Conservation (phyloP, 176 grass and related monocot species). For the Chloris gayana region DNA sequence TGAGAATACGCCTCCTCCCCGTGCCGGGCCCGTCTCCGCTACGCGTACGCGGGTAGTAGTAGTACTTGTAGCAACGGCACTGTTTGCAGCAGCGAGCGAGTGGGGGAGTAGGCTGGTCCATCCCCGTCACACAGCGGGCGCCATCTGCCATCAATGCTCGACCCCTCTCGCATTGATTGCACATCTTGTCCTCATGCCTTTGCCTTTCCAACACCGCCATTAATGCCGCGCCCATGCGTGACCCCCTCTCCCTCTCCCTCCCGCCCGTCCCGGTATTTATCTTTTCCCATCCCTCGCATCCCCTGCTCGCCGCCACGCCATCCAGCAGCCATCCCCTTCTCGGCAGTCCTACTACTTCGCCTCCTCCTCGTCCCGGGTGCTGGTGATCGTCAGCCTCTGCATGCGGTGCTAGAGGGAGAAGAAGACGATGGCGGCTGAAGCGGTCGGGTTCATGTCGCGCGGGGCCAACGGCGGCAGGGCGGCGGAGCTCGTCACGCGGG, state of each 20-base stretch:
- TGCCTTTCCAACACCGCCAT: constrained; percentile 52
- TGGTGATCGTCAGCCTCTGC: neutral
- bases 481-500: constrained; percentile 80
- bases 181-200: constrained; percentile 60
- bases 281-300: neutral
- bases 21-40: neutral
- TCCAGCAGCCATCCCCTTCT: neutral
- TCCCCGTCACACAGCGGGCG: constrained; percentile 42
- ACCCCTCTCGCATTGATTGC: constrained; percentile 46
- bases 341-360: neutral
- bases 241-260: neutral
- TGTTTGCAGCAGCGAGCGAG: neutral
- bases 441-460: constrained; percentile 66
- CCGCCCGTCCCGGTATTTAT: neutral
- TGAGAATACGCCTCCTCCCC: no score
- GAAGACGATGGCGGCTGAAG: constrained; percentile 58
- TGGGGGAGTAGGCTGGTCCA: constrained; percentile 47
- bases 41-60: neutral
- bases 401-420: neutral
- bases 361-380: neutral
- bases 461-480: constrained; percentile 42
- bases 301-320: neutral
- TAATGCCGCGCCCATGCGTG: constrained; percentile 51
- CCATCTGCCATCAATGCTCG: constrained; percentile 44
- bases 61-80: neutral